phyloP scores from a whole-genome alignment of 257 asterid species.

The Nicotiana attenuata region DNA sequence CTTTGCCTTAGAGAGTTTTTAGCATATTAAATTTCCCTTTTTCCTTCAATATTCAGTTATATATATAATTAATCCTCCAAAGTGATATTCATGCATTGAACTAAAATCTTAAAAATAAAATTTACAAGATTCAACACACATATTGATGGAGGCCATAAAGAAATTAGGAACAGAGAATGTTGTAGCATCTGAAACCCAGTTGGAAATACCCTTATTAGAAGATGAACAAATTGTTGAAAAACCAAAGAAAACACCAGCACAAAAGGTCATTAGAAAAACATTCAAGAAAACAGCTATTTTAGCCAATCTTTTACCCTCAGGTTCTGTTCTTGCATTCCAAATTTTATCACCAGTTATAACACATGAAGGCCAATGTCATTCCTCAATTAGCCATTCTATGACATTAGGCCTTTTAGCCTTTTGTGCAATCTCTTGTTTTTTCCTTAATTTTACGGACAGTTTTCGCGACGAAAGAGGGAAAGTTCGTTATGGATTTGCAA shows the following conservation, averaged over 20 bases:
- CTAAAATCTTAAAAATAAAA: not conserved
- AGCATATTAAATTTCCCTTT: not conserved
- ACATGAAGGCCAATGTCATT: slow-evolving; percentile 57
- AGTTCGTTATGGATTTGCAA: slow-evolving; percentile 79
- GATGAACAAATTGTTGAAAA: slow-evolving; percentile 17
- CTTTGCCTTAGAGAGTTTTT: not conserved
- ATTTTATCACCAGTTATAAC: slow-evolving; percentile 60
- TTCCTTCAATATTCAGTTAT: not conserved
- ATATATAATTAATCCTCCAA: not conserved
- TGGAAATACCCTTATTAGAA: slow-evolving; percentile 39
- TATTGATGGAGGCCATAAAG: not conserved
- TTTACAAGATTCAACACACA: not conserved
- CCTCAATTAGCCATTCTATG: slow-evolving; percentile 34
- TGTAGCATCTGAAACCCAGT: slow-evolving; percentile 16
- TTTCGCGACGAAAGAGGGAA: slow-evolving; percentile 67
- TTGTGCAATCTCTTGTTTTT: slow-evolving; percentile 51
- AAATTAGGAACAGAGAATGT: not conserved
- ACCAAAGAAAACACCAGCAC: slow-evolving; percentile 42
- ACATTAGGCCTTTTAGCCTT: slow-evolving; percentile 38
- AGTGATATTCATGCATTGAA: not conserved
- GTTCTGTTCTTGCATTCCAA: slow-evolving; percentile 76
- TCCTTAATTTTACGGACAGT: slow-evolving; percentile 70
- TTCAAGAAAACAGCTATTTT: slow-evolving; percentile 73
- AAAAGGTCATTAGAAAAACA: slow-evolving; percentile 60
- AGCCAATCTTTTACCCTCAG: slow-evolving; percentile 86